phyloP scores from a whole-genome alignment of 352 stramenopile genomes.

The Blastocystis sp. region DNA sequence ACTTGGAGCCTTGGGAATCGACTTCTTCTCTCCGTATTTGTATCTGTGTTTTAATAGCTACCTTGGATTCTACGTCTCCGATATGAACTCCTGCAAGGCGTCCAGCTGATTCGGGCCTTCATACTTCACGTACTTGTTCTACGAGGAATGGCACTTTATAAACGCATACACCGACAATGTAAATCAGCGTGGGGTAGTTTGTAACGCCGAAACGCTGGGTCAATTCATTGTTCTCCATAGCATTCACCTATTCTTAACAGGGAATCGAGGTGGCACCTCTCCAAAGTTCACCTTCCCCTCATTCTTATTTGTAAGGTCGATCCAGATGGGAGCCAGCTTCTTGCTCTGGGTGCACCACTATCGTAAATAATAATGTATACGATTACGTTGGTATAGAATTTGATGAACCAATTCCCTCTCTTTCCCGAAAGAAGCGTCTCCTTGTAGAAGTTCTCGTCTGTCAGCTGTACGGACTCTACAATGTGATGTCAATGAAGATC shows the following conservation, averaged over 20 bases:
- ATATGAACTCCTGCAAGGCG: conserved; percentile 18
- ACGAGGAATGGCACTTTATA: background rate
- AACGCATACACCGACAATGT: background rate
- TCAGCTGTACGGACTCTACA: conserved; percentile 18
- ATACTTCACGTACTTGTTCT: conserved; percentile 42
- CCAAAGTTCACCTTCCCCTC: background rate
- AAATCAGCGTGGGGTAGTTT: conserved; percentile 45
- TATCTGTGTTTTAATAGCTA: background rate
- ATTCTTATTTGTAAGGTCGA: background rate
- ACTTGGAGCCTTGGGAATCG: background rate
- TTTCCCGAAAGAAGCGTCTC: background rate
- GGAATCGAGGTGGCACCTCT: background rate
- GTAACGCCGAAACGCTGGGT: background rate
- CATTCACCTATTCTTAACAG: conserved; percentile 1
- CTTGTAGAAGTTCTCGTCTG: conserved; percentile 17
- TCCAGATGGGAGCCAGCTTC: background rate
- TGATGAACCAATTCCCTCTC: conserved; percentile 36
- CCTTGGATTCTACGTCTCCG: conserved; percentile 4
- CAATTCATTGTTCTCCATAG: background rate
- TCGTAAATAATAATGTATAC: background rate
- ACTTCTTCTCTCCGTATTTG: conserved; percentile 24
- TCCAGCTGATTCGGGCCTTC: conserved; percentile 19
- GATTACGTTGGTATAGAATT: background rate
- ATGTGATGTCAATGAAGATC: background rate
- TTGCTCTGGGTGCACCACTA: conserved; percentile 41